Percentiles rank a stretch among this genome's conserved stretches.
phyloP scores from a whole-genome alignment of 768 basidiomycete species.

The Tricholoma hemisulphureum region DNA sequence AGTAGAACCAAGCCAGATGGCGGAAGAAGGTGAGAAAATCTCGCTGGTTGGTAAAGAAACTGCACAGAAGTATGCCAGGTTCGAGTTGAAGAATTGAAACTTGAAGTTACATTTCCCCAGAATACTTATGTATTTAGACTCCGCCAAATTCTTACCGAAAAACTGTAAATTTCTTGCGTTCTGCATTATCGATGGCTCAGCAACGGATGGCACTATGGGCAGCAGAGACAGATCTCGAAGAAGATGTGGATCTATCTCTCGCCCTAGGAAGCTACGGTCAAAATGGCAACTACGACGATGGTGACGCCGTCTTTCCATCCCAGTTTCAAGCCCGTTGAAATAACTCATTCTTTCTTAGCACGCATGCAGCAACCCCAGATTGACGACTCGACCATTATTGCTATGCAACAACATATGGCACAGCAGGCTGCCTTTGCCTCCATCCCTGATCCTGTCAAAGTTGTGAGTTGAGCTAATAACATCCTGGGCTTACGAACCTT shows the following conservation, averaged over 20 bases:
- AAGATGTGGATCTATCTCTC: conserved; percentile 72
- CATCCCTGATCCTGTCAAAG: conserved; percentile 88
- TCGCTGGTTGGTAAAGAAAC: too few species aligned
- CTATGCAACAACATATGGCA: conserved; percentile 81
- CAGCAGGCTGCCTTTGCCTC: conserved; percentile 80
- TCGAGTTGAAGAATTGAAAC: too few species aligned
- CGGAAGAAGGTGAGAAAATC: too few species aligned
- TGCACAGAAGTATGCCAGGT: too few species aligned
- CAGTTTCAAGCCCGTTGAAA: too few species aligned
- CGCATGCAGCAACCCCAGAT: conserved; percentile 60
- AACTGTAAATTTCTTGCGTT: conserved; percentile 32
- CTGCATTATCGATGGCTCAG: conserved; percentile 47
- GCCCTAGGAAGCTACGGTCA: conserved; percentile 71
- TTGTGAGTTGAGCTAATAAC: conserved; percentile 45
- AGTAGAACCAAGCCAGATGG: too few species aligned
- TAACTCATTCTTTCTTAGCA: conserved; percentile 31
- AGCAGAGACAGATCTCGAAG: conserved; percentile 78
- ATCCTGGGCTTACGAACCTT: conserved; percentile 1
- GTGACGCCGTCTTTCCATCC: conserved; percentile 30
- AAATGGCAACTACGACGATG: conserved; percentile 65
- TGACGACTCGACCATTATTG: conserved; percentile 65
- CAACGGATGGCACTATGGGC: conserved; percentile 73
- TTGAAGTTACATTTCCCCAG: too few species aligned
- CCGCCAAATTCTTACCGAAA: too few species aligned
- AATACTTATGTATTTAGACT: too few species aligned